A percentile compares a stretch with the other conserved stretches of the same genome.
Evolutionary conservation across 257 asterid species (phyloP).

Genomic region (Solanum piurae): DNA sequence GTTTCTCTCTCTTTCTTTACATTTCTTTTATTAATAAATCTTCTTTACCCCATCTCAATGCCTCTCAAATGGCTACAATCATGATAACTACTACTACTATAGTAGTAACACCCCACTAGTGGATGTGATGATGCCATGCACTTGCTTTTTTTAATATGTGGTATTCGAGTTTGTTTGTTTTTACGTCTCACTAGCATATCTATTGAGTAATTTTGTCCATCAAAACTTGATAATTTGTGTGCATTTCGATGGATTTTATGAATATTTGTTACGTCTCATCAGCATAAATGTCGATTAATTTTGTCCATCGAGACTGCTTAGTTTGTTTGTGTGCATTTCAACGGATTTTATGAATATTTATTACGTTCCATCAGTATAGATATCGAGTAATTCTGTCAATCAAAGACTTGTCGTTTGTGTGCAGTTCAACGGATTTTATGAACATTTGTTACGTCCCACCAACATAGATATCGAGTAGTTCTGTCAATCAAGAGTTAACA

Average conservation of each 20-base stretch:
- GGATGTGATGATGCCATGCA: slow-evolving; percentile 19
- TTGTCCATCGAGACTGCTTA: too few species aligned
- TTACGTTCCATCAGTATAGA: not conserved
- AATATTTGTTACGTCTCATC: too few species aligned
- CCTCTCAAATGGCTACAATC: not conserved
- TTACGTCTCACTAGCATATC: not conserved
- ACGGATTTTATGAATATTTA: not conserved
- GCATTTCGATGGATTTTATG: too few species aligned
- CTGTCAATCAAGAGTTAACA: not conserved
- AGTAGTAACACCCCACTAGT: not conserved
- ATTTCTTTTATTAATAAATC: slow-evolving; percentile 9
- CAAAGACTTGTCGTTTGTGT: too few species aligned
- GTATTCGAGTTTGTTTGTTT: not conserved
- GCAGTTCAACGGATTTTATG: too few species aligned
- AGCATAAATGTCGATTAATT: too few species aligned
- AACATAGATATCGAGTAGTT: not conserved
- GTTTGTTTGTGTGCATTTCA: not conserved
- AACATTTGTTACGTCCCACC: not conserved
- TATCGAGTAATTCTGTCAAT: not conserved
- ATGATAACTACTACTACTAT: not conserved
- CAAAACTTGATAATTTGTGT: too few species aligned
- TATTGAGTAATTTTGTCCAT: not conserved
- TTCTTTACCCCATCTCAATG: not conserved
- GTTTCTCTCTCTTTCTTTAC: slow-evolving; percentile 8
- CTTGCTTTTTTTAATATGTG: not conserved